phyloP scores from a whole-genome alignment of 306 rosid species.

The Arachis hypogaea region DNA sequence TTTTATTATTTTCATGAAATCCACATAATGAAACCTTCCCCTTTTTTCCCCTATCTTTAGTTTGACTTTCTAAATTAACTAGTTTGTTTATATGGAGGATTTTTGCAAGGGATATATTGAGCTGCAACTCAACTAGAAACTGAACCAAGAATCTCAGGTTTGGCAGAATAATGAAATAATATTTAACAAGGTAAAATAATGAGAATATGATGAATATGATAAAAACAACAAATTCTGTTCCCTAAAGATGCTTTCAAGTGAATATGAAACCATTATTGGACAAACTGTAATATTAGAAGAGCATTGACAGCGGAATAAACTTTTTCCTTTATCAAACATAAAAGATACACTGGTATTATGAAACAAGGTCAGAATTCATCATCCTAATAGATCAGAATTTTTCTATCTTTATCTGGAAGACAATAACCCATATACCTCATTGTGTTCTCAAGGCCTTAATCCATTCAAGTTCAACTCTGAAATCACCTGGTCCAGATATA shows the following conservation, averaged over 20 bases:
- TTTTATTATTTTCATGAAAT: neutral
- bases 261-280: slow-evolving; percentile 23
- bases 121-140: neutral
- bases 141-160: neutral
- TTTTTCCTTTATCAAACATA: slow-evolving; percentile 30
- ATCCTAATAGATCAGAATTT: slow-evolving; percentile 28
- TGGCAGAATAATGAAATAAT: neutral
- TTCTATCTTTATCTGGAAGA: slow-evolving; percentile 20
- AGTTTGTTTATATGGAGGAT: too few species aligned
- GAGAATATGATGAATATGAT: slow-evolving; percentile 14
- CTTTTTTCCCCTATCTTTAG: too few species aligned
- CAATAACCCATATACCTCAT: slow-evolving; percentile 39
- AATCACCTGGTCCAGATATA: slow-evolving; percentile 82
- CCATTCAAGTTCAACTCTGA: slow-evolving; percentile 81
- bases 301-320: slow-evolving; percentile 14
- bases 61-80: too few species aligned
- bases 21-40: neutral
- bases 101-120: neutral
- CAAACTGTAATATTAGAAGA: neutral
- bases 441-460: slow-evolving; percentile 76
- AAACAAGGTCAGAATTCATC: slow-evolving; percentile 19
- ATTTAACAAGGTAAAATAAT: neutral
- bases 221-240: slow-evolving; percentile 31
- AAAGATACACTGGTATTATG: slow-evolving; percentile 38
- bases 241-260: slow-evolving; percentile 13